Percentiles rank a stretch among this genome's conserved stretches.
These are phyloP conservation scores for Ceriops decandra DNA, from an alignment of 345 rosid species.

Conservation along the genomic window DNA sequence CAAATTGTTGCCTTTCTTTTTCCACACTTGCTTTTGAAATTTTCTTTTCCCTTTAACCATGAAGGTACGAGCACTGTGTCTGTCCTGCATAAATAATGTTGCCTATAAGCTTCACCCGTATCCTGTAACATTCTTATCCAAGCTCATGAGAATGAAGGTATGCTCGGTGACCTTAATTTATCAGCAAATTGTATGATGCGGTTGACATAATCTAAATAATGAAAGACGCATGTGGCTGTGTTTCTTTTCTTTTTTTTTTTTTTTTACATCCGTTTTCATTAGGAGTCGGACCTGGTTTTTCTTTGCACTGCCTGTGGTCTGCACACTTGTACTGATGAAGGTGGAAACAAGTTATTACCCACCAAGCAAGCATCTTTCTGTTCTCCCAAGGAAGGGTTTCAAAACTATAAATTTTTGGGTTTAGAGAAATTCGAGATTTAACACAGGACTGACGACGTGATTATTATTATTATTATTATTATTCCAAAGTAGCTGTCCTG, in stretches of 20 bases:
- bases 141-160: constrained; percentile 73
- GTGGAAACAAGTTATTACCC: constrained; percentile 52
- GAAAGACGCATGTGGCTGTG: constrained; percentile 4
- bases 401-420: constrained; percentile 43
- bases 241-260: not conserved
- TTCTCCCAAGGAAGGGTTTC: constrained; percentile 42
- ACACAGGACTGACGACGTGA: too few species aligned
- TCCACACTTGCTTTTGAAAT: not conserved
- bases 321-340: constrained; percentile 45
- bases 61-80: constrained; percentile 59
- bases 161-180: not conserved
- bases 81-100: constrained; percentile 60
- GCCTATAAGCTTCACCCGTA: constrained; percentile 95
- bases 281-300: constrained; percentile 68
- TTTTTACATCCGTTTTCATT: not conserved
- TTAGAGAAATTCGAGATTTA: constrained; percentile 20
- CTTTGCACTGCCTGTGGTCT: constrained; percentile 81
- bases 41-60: constrained; percentile 11
- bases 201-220: not conserved
- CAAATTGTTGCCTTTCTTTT: not conserved
- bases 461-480: too few species aligned
- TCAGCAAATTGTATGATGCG: not conserved
- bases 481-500: not conserved
- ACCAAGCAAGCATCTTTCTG: constrained; percentile 64
- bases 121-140: constrained; percentile 57